Evolutionary conservation across 192 early-diverging fungal genomes (phyloP).

Genomic region (Powellomyces hirtus): DNA sequence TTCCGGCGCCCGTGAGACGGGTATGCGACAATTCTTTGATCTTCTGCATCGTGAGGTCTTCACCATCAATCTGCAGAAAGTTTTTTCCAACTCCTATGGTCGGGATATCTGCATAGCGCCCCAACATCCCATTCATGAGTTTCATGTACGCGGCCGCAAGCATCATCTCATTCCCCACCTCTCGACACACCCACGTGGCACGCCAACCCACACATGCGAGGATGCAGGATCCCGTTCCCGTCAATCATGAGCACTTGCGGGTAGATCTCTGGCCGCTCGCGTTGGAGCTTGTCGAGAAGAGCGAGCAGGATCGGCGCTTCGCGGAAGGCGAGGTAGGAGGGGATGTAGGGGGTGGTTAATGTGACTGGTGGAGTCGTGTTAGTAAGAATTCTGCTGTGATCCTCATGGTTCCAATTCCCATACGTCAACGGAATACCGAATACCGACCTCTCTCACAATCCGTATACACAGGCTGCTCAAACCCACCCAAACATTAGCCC

Average conservation of each 20-base stretch:
- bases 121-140: not conserved
- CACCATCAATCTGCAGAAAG: slow-evolving; percentile 74
- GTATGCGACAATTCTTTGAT: slow-evolving; percentile 52
- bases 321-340: slow-evolving; percentile 90
- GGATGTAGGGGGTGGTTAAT: slow-evolving; percentile 76
- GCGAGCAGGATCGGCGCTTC: slow-evolving; percentile 66
- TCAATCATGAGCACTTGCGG: slow-evolving; percentile 59
- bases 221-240: slow-evolving; percentile 62
- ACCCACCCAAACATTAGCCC: not conserved
- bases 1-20: slow-evolving; percentile 32
- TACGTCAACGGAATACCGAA: not conserved
- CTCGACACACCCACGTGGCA: slow-evolving; percentile 75
- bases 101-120: slow-evolving; percentile 50
- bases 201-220: slow-evolving; percentile 83
- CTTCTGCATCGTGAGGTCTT: slow-evolving; percentile 46
- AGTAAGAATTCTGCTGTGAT: not conserved
- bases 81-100: slow-evolving; percentile 91
- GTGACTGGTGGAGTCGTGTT: slow-evolving; percentile 40
- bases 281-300: slow-evolving; percentile 56
- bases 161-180: too few species aligned
- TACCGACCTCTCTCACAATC: slow-evolving; percentile 6
- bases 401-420: not conserved
- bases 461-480: not conserved
- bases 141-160: not conserved
- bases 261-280: slow-evolving; percentile 48